These are phyloP conservation scores for Solanum hybrid DNA, from an alignment of 305 asterid species.

Conservation along the genomic window DNA sequence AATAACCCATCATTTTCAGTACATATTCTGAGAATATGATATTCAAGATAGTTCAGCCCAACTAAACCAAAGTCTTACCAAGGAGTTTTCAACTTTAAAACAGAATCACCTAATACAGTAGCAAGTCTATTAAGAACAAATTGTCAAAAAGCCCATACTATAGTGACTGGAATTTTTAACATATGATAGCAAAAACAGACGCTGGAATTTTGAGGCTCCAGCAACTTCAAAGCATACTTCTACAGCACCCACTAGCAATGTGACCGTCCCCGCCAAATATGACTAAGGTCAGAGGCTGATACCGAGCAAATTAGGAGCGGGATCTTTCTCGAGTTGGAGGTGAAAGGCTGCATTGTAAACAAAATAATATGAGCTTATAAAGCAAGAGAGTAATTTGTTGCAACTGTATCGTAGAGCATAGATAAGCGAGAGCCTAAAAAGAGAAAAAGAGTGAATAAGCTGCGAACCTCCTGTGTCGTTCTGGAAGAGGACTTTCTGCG, in stretches of 20 bases:
- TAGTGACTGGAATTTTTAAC: neutral
- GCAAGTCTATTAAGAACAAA: neutral
- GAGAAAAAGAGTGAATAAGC: neutral
- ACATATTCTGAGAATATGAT: neutral
- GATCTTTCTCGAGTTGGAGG: slow-evolving; percentile 17
- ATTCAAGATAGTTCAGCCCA: neutral
- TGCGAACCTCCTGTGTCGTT: slow-evolving; percentile 31
- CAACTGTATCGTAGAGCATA: neutral
- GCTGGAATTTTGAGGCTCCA: neutral
- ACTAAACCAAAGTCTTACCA: neutral
- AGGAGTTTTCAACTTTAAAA: neutral
- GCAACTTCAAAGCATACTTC: neutral
- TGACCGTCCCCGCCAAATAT: neutral
- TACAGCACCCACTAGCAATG: neutral
- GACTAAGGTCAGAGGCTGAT: neutral
- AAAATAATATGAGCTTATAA: neutral
- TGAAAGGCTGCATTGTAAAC: slow-evolving; percentile 16
- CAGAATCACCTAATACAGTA: neutral
- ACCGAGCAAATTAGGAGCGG: slow-evolving; percentile 3
- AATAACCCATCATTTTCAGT: neutral
- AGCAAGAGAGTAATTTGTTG: neutral
- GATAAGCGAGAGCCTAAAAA: neutral
- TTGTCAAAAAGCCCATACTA: neutral
- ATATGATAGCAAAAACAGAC: neutral
- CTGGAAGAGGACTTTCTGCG: slow-evolving; percentile 37